phyloP scores from a whole-genome alignment of 768 basidiomycete species.

The Paxillus ammoniavirescens region DNA sequence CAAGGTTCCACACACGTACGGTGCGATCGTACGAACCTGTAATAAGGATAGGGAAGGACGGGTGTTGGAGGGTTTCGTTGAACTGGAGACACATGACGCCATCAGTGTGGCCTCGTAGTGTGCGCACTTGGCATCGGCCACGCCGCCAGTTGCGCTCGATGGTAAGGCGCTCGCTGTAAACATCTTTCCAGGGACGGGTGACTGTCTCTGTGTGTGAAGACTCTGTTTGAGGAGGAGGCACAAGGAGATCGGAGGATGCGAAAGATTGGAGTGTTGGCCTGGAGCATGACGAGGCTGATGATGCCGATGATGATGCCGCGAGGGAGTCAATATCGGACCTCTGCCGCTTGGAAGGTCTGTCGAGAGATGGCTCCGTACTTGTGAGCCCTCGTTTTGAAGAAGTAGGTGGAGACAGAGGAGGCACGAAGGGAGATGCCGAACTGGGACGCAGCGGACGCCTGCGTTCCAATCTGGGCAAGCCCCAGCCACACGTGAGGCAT shows the following conservation, averaged over 20 bases:
- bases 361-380: slow-evolving; percentile 20
- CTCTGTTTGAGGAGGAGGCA: slow-evolving; percentile 29
- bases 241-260: slow-evolving; percentile 21
- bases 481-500: slow-evolving; percentile 97
- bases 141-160: slow-evolving; percentile 98
- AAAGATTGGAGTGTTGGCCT: slow-evolving; percentile 1
- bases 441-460: slow-evolving; percentile 46
- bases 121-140: slow-evolving; percentile 82
- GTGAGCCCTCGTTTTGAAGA: slow-evolving; percentile 42
- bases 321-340: slow-evolving; percentile 12
- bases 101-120: slow-evolving; percentile 90
- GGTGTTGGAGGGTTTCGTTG: slow-evolving; percentile 77
- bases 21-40: slow-evolving; percentile 98
- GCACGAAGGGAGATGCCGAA: slow-evolving; percentile 39
- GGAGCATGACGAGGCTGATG: slow-evolving; percentile 12
- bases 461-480: slow-evolving; percentile 86
- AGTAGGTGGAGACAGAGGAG: slow-evolving; percentile 24
- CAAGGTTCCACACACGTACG: slow-evolving; percentile 93
- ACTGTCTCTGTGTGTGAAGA: slow-evolving; percentile 32
- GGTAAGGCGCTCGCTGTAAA: slow-evolving; percentile 95
- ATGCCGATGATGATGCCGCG: slow-evolving; percentile 5
- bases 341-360: slow-evolving; percentile 54
- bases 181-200: slow-evolving; percentile 96
- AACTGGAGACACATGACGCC: slow-evolving; percentile 98
- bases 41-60: slow-evolving; percentile 90